A percentile compares a stretch with the other conserved stretches of the same genome.
These are phyloP conservation scores for Colletotrichum scovillei DNA, from an alignment of 2,329 filamentous ascomycete genomes.

Conservation along the genomic window DNA sequence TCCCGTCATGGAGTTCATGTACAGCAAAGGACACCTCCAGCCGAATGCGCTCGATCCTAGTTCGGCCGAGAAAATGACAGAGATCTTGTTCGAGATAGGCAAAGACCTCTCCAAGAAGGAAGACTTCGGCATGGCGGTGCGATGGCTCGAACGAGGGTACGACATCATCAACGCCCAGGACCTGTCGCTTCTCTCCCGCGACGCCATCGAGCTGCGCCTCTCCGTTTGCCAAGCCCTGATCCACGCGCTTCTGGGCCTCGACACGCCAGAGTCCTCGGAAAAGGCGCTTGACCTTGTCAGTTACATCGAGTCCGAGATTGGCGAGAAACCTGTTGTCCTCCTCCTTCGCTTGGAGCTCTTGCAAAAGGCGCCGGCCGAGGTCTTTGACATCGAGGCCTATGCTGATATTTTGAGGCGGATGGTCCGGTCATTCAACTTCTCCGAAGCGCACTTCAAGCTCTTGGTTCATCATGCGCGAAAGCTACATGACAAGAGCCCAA, in stretches of 20 bases:
- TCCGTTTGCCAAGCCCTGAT: constrained; percentile 74
- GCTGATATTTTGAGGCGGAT: constrained; percentile 69
- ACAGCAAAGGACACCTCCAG: constrained; percentile 65
- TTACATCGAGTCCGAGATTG: constrained; percentile 71
- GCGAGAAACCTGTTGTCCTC: constrained; percentile 72
- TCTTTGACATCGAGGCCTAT: constrained; percentile 61
- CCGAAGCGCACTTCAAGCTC: constrained; percentile 72
- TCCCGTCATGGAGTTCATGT: constrained; percentile 84
- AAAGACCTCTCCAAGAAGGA: constrained; percentile 64
- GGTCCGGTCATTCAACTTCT: constrained; percentile 68
- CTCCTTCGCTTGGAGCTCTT: constrained; percentile 78
- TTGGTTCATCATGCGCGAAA: constrained; percentile 76
- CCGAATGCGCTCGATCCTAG: constrained; percentile 54
- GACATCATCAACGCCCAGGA: constrained; percentile 67
- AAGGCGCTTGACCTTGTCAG: constrained; percentile 69
- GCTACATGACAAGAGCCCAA: constrained; percentile 66
- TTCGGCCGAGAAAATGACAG: constrained; percentile 71
- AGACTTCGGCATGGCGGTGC: constrained; percentile 66
- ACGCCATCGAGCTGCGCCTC: constrained; percentile 72
- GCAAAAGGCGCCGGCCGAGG: constrained; percentile 56
- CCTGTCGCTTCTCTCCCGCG: constrained; percentile 65
- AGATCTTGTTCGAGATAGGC: constrained; percentile 80
- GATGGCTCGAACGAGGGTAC: constrained; percentile 80
- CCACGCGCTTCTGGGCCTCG: constrained; percentile 61
- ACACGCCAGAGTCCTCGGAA: constrained; percentile 54